phyloP scores from a whole-genome alignment of 345 rosid genomes.

The Gossypium rotundifolium region DNA sequence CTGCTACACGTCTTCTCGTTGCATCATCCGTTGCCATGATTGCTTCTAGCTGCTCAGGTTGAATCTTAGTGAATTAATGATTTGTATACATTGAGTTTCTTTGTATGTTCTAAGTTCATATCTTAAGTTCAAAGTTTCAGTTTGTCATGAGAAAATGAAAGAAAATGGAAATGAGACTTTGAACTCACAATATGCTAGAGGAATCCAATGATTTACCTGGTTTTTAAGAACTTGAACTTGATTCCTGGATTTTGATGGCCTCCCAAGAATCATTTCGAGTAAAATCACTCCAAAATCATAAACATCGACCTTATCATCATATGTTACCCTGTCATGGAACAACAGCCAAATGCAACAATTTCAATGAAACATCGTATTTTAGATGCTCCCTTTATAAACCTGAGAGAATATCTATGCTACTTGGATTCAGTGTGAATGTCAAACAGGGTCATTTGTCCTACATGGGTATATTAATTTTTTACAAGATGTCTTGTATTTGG shows the following conservation, averaged over 20 bases:
- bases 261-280: slow-evolving; percentile 77
- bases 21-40: slow-evolving; percentile 39
- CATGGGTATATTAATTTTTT: not conserved
- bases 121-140: not conserved
- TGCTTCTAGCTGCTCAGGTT: slow-evolving; percentile 47
- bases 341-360: not conserved
- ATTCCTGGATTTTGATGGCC: slow-evolving; percentile 41
- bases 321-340: slow-evolving; percentile 32
- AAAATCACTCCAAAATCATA: slow-evolving; percentile 79
- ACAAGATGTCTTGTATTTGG: no score
- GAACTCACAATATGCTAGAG: not conserved
- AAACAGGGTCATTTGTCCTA: not conserved
- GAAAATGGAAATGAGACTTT: not conserved
- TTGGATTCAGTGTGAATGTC: not conserved
- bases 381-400: not conserved
- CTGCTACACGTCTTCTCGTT: slow-evolving; percentile 54
- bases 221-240: slow-evolving; percentile 52
- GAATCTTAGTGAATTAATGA: not conserved
- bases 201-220: slow-evolving; percentile 35
- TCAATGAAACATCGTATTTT: not conserved
- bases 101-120: not conserved
- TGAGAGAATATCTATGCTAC: not conserved
- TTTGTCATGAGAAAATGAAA: not conserved
- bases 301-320: slow-evolving; percentile 56
- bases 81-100: not conserved